Percentiles rank a stretch among this genome's conserved stretches.
phyloP scores from a whole-genome alignment of 2,329 filamentous ascomycete genomes.

The Fusarium acutatum region DNA sequence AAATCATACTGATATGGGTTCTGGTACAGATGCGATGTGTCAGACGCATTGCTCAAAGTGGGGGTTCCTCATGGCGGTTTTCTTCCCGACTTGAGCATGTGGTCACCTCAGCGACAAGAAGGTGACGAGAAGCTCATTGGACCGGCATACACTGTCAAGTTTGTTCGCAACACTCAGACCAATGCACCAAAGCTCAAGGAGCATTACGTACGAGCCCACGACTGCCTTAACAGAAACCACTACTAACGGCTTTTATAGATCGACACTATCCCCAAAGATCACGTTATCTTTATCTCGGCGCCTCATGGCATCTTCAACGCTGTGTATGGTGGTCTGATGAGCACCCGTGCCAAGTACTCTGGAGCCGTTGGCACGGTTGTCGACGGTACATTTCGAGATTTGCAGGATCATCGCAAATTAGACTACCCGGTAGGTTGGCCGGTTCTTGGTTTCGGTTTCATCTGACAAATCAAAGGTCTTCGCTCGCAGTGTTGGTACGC shows the following conservation, averaged over 20 bases:
- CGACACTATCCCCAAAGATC: not conserved
- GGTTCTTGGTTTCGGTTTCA: rapidly evolving
- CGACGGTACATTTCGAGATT: conserved; percentile 19
- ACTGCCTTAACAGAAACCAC: too few species aligned
- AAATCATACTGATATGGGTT: rapidly evolving
- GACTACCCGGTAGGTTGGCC: not conserved
- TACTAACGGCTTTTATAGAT: too few species aligned
- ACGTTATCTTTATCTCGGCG: conserved; percentile 20
- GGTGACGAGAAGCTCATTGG: not conserved
- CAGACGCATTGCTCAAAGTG: not conserved
- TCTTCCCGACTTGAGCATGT: not conserved
- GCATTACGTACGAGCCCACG: not conserved
- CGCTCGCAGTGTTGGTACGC: conserved; percentile 10
- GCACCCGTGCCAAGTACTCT: conserved; percentile 9
- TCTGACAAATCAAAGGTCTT: not conserved
- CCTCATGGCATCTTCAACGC: conserved; percentile 12
- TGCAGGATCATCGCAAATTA: conserved; percentile 26
- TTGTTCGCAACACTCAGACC: not conserved
- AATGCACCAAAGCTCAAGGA: not conserved
- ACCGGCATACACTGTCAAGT: not conserved
- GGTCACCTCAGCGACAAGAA: not conserved
- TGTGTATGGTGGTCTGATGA: conserved; percentile 27
- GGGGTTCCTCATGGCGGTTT: not conserved
- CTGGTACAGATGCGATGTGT: not conserved
- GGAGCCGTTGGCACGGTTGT: conserved; percentile 8